Evolutionary conservation across 2,329 filamentous ascomycete species (phyloP).

Genomic region (Pezicula carpinea): DNA sequence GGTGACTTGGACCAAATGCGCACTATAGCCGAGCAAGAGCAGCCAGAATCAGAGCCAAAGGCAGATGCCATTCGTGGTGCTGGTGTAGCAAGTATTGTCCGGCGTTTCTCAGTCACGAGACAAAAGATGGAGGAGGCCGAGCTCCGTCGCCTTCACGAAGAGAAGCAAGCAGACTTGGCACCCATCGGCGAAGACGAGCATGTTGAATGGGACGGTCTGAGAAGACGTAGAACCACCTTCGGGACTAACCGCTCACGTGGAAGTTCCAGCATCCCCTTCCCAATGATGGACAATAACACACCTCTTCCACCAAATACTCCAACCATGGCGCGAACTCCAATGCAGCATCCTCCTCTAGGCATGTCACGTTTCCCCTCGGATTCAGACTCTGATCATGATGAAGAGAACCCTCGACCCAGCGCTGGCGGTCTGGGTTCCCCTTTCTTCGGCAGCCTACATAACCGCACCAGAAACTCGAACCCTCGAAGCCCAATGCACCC

Average conservation of each 20-base stretch:
- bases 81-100: conserved; percentile 67
- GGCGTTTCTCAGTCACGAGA: conserved; percentile 71
- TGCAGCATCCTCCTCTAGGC: conserved; percentile 70
- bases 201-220: conserved; percentile 83
- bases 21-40: conserved; percentile 90
- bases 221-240: conserved; percentile 61
- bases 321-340: conserved; percentile 23
- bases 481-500: conserved; percentile 53
- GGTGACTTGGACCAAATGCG: conserved; percentile 93
- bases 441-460: conserved; percentile 52
- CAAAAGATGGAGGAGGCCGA: conserved; percentile 78
- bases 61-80: conserved; percentile 92
- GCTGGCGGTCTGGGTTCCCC: conserved; percentile 47
- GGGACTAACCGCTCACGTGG: conserved; percentile 25
- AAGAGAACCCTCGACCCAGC: conserved; percentile 40
- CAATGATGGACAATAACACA: conserved; percentile 21
- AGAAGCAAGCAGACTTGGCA: conserved; percentile 69
- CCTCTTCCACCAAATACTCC: conserved; percentile 16
- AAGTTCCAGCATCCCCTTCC: conserved; percentile 25
- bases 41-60: conserved; percentile 93
- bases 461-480: conserved; percentile 33
- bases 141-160: conserved; percentile 71
- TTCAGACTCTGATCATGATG: conserved; percentile 54
- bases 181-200: conserved; percentile 74
- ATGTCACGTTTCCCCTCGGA: conserved; percentile 79